A percentile compares a stretch with the other conserved stretches of the same genome.
Evolutionary conservation across 1,139 yeast species (phyloP).

Genomic region (Diutina mesorugosa): DNA sequence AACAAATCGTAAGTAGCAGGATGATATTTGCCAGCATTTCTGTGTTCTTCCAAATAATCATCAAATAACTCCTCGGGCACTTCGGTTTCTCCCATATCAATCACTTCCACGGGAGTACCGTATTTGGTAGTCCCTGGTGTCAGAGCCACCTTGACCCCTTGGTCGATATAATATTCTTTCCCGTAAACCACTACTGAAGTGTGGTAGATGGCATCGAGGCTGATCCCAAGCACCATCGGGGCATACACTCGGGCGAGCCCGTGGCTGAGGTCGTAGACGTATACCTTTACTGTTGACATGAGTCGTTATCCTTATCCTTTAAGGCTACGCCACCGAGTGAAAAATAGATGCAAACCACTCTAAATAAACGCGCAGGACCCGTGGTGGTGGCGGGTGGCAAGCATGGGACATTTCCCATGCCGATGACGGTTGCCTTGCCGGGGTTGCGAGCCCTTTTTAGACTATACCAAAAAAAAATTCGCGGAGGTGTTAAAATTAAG

Average conservation of each 20-base stretch:
- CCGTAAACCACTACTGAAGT: constrained; percentile 47
- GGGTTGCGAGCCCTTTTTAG: neutral
- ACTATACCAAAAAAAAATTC: too few relatives aligned
- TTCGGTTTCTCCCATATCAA: constrained; percentile 32
- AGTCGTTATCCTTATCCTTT: too few relatives aligned
- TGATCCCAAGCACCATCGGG: constrained; percentile 29
- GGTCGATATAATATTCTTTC: constrained; percentile 46
- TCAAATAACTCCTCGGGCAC: neutral
- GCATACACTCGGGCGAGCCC: constrained; percentile 32
- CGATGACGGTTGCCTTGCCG: neutral
- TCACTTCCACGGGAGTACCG: constrained; percentile 41
- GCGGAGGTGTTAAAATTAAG: too few relatives aligned
- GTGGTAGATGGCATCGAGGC: constrained; percentile 55
- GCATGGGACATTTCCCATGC: neutral
- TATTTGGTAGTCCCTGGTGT: constrained; percentile 45
- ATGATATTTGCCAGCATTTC: constrained; percentile 20
- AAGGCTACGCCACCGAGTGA: too few relatives aligned
- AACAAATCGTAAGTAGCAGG: constrained; percentile 44
- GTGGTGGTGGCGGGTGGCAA: neutral
- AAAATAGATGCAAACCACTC: too few relatives aligned
- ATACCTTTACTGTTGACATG: constrained; percentile 29
- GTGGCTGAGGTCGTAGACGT: constrained; percentile 51
- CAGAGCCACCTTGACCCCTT: constrained; percentile 35
- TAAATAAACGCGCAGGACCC: too few relatives aligned
- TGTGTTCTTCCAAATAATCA: constrained; percentile 11